Conservation (phyloP, 257 asterid species). For the Forsythia viridissima region DNA sequence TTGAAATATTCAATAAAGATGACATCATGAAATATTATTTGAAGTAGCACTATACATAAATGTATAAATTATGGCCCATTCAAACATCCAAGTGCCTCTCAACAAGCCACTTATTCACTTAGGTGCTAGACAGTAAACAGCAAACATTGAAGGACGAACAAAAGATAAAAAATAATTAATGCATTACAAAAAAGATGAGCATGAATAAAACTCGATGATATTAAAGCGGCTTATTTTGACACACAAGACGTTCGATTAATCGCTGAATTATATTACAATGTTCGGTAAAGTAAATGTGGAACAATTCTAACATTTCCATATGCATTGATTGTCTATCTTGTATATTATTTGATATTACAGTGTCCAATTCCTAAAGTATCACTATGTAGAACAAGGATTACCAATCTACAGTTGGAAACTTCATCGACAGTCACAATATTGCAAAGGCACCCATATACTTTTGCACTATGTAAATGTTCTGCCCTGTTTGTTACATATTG, state of each 20-base stretch:
- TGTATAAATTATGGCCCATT: not conserved
- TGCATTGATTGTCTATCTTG: not conserved
- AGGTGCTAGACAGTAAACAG: not conserved
- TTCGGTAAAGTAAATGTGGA: not conserved
- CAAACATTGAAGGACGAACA: not conserved
- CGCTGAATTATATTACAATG: not conserved
- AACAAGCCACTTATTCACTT: not conserved
- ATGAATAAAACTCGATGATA: not conserved
- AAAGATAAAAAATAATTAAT: not conserved
- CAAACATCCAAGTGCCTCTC: not conserved
- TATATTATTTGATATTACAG: not conserved
- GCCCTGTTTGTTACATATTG: not conserved
- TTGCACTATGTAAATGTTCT: not conserved
- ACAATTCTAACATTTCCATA: not conserved
- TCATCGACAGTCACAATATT: not conserved
- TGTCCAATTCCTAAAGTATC: not conserved
- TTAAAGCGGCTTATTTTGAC: not conserved
- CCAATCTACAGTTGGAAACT: not conserved
- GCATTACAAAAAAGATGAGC: not conserved
- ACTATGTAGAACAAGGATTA: not conserved
- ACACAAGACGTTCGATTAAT: not conserved
- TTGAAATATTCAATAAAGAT: not conserved
- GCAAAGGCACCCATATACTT: not conserved
- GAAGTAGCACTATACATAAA: not conserved
- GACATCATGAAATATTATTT: not conserved